These are phyloP conservation scores for Macadamia integrifolia DNA, from an alignment of 164 flowering plant genomes.

Conservation along the genomic window DNA sequence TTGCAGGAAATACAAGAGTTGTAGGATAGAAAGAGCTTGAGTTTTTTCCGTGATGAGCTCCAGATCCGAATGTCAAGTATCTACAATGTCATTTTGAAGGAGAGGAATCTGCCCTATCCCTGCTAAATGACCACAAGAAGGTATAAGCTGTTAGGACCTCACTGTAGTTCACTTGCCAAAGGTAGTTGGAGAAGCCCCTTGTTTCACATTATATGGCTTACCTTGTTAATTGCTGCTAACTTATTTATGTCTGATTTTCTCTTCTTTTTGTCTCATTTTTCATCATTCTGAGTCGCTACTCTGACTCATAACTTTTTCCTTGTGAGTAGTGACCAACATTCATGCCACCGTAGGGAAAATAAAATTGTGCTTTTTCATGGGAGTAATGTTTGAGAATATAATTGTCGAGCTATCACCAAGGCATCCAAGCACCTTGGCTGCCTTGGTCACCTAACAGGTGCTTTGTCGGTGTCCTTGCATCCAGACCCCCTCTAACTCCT, in stretches of 20 bases:
- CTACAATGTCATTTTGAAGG: constrained; percentile 87
- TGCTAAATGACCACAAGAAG: constrained; percentile 80
- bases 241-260: not conserved
- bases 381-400: too few species aligned
- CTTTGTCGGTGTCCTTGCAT: too few species aligned
- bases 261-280: too few species aligned
- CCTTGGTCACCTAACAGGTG: too few species aligned
- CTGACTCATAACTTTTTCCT: too few species aligned
- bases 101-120: constrained; percentile 73
- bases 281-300: too few species aligned
- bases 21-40: constrained; percentile 84
- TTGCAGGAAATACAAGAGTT: constrained; percentile 78
- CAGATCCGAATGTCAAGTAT: constrained; percentile 56
- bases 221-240: not conserved
- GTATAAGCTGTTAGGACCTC: constrained; percentile 21
- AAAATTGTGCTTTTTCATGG: too few species aligned
- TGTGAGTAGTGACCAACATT: too few species aligned
- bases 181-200: not conserved
- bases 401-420: too few species aligned
- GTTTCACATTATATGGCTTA: not conserved
- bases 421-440: too few species aligned
- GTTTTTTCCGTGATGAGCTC: constrained; percentile 77
- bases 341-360: too few species aligned
- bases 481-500: too few species aligned
- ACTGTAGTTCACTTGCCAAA: not conserved